A percentile compares a stretch with the other conserved stretches of the same genome.
These are phyloP conservation scores for Hygrocybe coccinea DNA, from an alignment of 768 basidiomycete genomes.

Conservation along the genomic window DNA sequence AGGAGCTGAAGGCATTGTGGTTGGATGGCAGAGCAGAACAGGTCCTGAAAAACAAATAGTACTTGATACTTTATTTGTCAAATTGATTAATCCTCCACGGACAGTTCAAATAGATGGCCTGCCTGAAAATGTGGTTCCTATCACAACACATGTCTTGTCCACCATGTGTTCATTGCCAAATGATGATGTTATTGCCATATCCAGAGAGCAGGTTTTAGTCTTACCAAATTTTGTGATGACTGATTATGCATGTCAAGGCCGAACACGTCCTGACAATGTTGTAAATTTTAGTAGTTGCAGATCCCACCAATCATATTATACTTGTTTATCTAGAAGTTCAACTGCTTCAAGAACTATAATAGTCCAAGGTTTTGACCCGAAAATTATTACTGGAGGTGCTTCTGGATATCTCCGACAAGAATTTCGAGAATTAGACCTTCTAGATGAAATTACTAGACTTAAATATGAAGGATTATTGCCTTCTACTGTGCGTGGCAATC, in stretches of 20 bases:
- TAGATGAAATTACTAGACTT: constrained; percentile 14
- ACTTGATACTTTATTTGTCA: too few species aligned
- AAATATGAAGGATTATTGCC: constrained; percentile 1
- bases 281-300: constrained; percentile 20
- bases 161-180: constrained; percentile 9
- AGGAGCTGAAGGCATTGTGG: too few species aligned
- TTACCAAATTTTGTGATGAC: constrained; percentile 30
- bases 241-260: constrained; percentile 34
- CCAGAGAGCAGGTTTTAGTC: background rate
- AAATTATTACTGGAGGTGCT: constrained; percentile 17
- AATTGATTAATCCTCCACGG: too few species aligned
- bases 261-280: constrained; percentile 25
- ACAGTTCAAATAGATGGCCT: too few species aligned
- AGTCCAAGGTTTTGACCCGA: constrained; percentile 20
- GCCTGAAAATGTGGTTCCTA: background rate
- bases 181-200: background rate
- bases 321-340: constrained; percentile 20
- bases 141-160: constrained; percentile 7
- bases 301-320: constrained; percentile 2
- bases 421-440: constrained; percentile 16
- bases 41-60: too few species aligned
- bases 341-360: constrained; percentile 25
- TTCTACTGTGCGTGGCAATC: constrained; percentile 13
- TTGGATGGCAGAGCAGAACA: too few species aligned
- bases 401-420: constrained; percentile 1